Evolutionary conservation across 1,284 basidiomycete genomes (phyloP), one percentile per base, ranked within the genome.

Genomic region (Apiotrichum gamsii): DNA sequence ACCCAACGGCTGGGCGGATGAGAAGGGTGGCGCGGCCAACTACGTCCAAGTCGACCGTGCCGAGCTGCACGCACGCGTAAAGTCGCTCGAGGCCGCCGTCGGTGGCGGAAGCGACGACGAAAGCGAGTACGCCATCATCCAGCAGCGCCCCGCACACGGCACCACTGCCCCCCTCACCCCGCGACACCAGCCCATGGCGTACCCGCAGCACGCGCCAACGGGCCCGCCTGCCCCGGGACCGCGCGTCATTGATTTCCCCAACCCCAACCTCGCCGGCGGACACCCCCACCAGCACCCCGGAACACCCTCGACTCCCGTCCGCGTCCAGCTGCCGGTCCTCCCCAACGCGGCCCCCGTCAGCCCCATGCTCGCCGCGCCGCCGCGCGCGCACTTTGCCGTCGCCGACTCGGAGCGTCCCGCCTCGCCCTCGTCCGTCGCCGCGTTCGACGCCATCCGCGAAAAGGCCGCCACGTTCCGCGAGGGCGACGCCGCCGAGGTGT

Each of bases 391-490:
- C 48, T 49, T 54, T 28, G 25, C 25, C 25, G 11, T 28, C 8
- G 25, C 8, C 25, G 13, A 6, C 4, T 51, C 47, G 41, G 54
- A 39, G 28, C 46, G 48, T n/a, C 51, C 33, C 20, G 47, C 39
- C 29, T 29, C 52, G 2, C 58, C 59, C 8, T 44, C 51, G 13
- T 32, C 35, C 5, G 60, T 70, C 20, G 31, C 52, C 23, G 68
- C 58, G 5, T 66, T 54, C 44, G 64, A 69, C 47, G 32, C 44
- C 5, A 57, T 70, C 53, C 52, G 52, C 18, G 66, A 69, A 51
- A 70, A 69, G 51, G 56, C 60, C 30, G 64, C 66, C 3, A 50
- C 67, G 39, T 69, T 70, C 52, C 47, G 66, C 16, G 66, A 61
- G 23, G n/a, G n/a, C n/a, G 68, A 64, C 25, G 58, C 68, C 20